These are phyloP conservation scores for Phytophthora pluvialis DNA, from an alignment of 352 stramenopile genomes.

Conservation along the genomic window DNA sequence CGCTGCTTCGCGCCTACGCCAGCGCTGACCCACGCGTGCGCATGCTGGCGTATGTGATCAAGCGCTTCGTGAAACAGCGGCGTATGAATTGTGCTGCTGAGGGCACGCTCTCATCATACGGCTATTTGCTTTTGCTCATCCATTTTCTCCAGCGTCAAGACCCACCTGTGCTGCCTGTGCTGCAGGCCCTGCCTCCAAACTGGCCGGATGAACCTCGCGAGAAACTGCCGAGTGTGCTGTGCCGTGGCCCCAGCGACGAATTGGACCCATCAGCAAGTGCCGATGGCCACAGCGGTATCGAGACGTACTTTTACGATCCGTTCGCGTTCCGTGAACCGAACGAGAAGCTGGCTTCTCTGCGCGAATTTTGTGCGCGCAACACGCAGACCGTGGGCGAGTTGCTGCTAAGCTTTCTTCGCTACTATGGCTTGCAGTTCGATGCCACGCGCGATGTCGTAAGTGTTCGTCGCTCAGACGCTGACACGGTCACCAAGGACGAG, in stretches of 20 bases:
- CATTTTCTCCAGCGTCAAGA: conserved; percentile 82
- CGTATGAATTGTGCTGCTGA: conserved; percentile 87
- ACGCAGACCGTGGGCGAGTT: conserved; percentile 66
- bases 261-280: conserved; percentile 31
- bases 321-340: conserved; percentile 60
- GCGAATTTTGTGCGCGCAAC: conserved; percentile 55
- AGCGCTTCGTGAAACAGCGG: conserved; percentile 82
- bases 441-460: conserved; percentile 72
- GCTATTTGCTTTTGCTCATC: conserved; percentile 87
- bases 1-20: conserved; percentile 93
- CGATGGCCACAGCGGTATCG: conserved; percentile 44
- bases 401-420: conserved; percentile 77
- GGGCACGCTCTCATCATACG: conserved; percentile 85
- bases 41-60: conserved; percentile 81
- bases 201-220: conserved; percentile 53
- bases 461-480: conserved; percentile 58
- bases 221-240: conserved; percentile 58
- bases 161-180: conserved; percentile 73
- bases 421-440: conserved; percentile 79
- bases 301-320: conserved; percentile 89
- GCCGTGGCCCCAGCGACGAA: conserved; percentile 55
- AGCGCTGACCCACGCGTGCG: conserved; percentile 79
- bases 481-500: conserved; percentile 75
- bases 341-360: conserved; percentile 51
- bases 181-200: conserved; percentile 65